phyloP scores from a whole-genome alignment of 2,329 filamentous ascomycete species.

The Fusarium sp. region DNA sequence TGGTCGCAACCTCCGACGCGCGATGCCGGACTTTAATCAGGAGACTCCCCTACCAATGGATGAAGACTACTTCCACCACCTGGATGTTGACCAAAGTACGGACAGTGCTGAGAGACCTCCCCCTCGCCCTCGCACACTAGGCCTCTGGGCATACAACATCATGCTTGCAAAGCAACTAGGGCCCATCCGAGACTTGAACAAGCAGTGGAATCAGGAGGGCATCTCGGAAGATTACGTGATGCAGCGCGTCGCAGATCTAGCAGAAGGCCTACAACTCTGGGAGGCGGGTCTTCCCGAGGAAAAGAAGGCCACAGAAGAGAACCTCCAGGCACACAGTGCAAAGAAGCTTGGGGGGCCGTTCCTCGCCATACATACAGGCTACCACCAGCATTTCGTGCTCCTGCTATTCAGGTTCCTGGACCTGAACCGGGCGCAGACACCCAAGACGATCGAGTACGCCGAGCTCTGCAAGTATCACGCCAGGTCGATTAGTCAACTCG shows the following conservation, averaged over 20 bases:
- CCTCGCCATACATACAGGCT: slow-evolving; percentile 8
- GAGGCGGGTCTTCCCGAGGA: background rate
- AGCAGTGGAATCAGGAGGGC: slow-evolving; percentile 1
- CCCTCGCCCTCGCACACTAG: background rate
- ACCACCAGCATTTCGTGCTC: background rate
- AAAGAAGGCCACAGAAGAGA: slow-evolving; percentile 2
- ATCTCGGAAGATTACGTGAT: background rate
- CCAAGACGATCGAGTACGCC: background rate
- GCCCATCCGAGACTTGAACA: background rate
- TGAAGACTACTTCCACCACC: slow-evolving; percentile 1
- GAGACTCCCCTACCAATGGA: slow-evolving; percentile 6
- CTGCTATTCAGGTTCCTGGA: background rate
- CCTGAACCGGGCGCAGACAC: background rate
- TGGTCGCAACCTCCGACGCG: slow-evolving; percentile 3
- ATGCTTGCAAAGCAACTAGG: slow-evolving; percentile 2
- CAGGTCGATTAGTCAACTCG: background rate
- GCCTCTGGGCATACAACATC: slow-evolving; percentile 10
- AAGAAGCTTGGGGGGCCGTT: slow-evolving; percentile 4
- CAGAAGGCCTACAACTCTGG: background rate
- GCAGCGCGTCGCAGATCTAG: slow-evolving; percentile 1
- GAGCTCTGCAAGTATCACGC: slow-evolving; percentile 4
- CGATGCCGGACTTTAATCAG: slow-evolving; percentile 5
- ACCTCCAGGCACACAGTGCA: background rate
- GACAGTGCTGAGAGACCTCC: background rate
- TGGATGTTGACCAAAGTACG: background rate